phyloP scores from a whole-genome alignment of 352 stramenopile species.

The Globisporangium nagaii region DNA sequence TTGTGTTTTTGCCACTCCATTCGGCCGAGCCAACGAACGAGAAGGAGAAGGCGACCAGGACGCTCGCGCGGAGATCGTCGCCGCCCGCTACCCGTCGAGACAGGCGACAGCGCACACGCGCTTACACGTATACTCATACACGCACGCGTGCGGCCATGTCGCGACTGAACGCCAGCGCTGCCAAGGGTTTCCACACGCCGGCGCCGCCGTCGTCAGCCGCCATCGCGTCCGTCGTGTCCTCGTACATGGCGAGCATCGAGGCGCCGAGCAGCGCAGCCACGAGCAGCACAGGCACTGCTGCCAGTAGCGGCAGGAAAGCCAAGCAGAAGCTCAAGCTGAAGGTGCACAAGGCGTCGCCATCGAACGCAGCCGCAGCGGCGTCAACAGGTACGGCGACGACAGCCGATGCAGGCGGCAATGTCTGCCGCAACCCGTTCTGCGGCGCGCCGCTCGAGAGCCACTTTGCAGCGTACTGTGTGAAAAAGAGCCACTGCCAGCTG shows the following conservation, averaged over 20 bases:
- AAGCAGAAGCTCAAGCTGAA: slow-evolving; percentile 6
- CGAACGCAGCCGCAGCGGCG: neutral
- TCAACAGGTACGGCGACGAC: neutral
- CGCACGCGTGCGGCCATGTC: neutral
- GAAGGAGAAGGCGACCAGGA: no score
- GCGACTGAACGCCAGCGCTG: neutral
- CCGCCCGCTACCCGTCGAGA: no score
- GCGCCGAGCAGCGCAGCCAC: neutral
- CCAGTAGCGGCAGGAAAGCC: neutral
- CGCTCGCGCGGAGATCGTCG: no score
- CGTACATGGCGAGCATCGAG: slow-evolving; percentile 10
- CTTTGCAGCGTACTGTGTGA: slow-evolving; percentile 37
- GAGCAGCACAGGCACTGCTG: neutral
- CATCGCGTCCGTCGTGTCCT: slow-evolving; percentile 8
- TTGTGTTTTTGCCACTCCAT: no score
- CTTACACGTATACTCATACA: no score
- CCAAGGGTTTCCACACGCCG: neutral
- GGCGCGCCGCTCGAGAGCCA: slow-evolving; percentile 29
- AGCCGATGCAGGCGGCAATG: slow-evolving; percentile 1
- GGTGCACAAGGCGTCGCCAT: neutral
- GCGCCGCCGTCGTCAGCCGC: neutral
- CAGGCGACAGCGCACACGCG: no score
- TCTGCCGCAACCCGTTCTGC: slow-evolving; percentile 56
- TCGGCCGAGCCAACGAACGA: no score
- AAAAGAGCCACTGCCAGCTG: slow-evolving; percentile 43